Conservation (phyloP, 805 yeast genomes). For the Metschnikowia similis region DNA sequence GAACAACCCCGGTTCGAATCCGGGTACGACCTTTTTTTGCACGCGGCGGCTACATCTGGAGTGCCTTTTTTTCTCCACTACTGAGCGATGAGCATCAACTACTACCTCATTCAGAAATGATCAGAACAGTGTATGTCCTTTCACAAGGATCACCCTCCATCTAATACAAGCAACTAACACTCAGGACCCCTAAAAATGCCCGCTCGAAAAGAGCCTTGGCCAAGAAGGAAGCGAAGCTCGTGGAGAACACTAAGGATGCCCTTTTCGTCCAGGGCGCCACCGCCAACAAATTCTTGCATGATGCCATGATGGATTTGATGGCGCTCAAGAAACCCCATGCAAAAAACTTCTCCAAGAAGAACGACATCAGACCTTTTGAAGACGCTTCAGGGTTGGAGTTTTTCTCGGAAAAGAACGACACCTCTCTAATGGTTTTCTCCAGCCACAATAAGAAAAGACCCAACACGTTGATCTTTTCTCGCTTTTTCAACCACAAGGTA, state of each 20-base stretch:
- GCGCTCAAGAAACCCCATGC: slow-evolving; percentile 88
- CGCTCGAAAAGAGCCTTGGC: slow-evolving; percentile 93
- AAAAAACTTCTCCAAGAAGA: slow-evolving; percentile 83
- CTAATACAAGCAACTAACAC: slow-evolving; percentile 12
- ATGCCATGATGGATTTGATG: slow-evolving; percentile 82
- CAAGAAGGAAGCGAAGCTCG: slow-evolving; percentile 79
- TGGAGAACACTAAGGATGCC: slow-evolving; percentile 86
- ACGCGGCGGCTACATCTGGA: background rate
- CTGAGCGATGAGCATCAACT: slow-evolving; percentile 14
- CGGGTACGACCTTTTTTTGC: slow-evolving; percentile 62
- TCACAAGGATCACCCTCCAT: too few relatives aligned
- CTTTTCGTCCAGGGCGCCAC: slow-evolving; percentile 88
- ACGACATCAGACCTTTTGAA: slow-evolving; percentile 89
- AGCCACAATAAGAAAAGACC: slow-evolving; percentile 88
- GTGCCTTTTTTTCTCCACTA: slow-evolving; percentile 1
- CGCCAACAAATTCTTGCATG: slow-evolving; percentile 74
- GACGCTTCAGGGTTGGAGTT: slow-evolving; percentile 82
- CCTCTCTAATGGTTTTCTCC: slow-evolving; percentile 76
- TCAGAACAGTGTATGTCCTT: slow-evolving; percentile 34
- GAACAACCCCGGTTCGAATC: slow-evolving; percentile 81
- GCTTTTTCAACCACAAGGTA: slow-evolving; percentile 86
- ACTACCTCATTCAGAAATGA: slow-evolving; percentile 19
- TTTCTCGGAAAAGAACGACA: slow-evolving; percentile 91
- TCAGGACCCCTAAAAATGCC: slow-evolving; percentile 84
- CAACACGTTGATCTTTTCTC: slow-evolving; percentile 78